Evolutionary conservation across 2,329 filamentous ascomycete genomes (phyloP).

Genomic region (Westerdykella sp.): DNA sequence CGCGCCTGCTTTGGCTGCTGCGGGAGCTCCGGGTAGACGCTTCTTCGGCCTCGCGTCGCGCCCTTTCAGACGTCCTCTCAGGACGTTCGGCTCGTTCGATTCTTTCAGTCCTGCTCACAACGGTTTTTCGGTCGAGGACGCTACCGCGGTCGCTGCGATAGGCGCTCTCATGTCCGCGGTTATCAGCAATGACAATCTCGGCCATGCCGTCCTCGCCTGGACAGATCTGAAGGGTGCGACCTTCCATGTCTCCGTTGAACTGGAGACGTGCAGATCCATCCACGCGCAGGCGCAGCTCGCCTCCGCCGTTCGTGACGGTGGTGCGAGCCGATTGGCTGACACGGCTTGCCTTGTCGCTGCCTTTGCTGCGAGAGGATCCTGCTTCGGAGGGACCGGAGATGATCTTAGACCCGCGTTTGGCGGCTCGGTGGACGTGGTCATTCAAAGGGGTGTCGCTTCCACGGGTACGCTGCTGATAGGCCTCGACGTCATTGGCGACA

Average conservation of each 20-base stretch:
- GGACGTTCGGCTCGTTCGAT: neutral
- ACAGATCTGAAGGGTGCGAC: constrained; percentile 29
- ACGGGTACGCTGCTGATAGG: constrained; percentile 26
- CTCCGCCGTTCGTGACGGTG: constrained; percentile 20
- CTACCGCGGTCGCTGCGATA: constrained; percentile 28
- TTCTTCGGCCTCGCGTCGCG: constrained; percentile 28
- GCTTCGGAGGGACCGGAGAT: constrained; percentile 25
- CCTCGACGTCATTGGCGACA: constrained; percentile 13
- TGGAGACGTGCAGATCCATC: constrained; percentile 28
- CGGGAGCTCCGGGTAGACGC: constrained; percentile 21
- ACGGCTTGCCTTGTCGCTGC: constrained; percentile 23
- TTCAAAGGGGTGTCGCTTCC: constrained; percentile 22
- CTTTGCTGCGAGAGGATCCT: constrained; percentile 21
- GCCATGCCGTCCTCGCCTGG: constrained; percentile 33
- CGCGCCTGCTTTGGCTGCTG: constrained; percentile 22
- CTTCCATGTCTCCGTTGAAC: constrained; percentile 35
- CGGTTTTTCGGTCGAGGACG: constrained; percentile 13
- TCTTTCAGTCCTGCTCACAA: constrained; percentile 8
- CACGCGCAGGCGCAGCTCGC: constrained; percentile 33
- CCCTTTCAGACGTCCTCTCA: neutral
- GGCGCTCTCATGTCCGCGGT: constrained; percentile 17
- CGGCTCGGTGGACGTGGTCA: constrained; percentile 25
- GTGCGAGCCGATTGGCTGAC: constrained; percentile 24
- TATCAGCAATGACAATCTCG: constrained; percentile 30
- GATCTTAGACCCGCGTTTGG: constrained; percentile 21